These are phyloP conservation scores for Fusarium torulosum DNA, from an alignment of 2,329 filamentous ascomycete genomes.

Conservation along the genomic window DNA sequence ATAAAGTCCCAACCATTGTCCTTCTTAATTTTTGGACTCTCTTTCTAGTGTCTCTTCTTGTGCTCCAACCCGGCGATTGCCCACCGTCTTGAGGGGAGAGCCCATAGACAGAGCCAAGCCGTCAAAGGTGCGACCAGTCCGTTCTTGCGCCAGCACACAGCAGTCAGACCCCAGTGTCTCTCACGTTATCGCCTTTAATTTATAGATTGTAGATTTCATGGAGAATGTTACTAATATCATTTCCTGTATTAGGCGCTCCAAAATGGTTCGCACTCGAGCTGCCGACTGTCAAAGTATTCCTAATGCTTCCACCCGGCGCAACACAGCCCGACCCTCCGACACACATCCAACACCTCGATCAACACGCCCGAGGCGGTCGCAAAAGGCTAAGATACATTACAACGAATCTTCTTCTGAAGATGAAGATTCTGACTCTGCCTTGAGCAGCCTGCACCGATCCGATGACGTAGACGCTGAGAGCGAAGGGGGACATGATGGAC, in stretches of 20 bases:
- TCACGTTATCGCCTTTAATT: neutral
- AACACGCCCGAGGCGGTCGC: conserved; percentile 37
- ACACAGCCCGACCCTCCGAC: conserved; percentile 40
- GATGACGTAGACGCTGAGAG: conserved; percentile 30
- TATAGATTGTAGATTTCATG: rapidly evolving
- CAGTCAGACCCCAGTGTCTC: neutral
- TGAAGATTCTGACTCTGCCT: conserved; percentile 29
- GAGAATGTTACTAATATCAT: conserved; percentile 17
- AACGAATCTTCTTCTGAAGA: conserved; percentile 30
- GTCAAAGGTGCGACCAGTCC: conserved; percentile 32
- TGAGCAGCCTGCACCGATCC: conserved; percentile 13
- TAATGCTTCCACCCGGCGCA: conserved; percentile 39
- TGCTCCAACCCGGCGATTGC: neutral
- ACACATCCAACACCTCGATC: conserved; percentile 13
- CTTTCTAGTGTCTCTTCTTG: neutral
- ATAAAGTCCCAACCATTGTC: neutral
- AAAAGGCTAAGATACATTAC: conserved; percentile 13
- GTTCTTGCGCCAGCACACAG: conserved; percentile 28
- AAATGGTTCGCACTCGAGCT: conserved; percentile 50
- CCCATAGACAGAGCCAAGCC: conserved; percentile 3
- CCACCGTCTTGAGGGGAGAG: conserved; percentile 1
- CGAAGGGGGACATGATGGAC: conserved; percentile 16
- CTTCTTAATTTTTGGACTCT: neutral
- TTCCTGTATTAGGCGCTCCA: conserved; percentile 10
- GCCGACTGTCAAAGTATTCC: conserved; percentile 29